Evolutionary conservation across 768 basidiomycete genomes (phyloP), one percentile per base, ranked within the genome.

Genomic region (Boletellus sp.): DNA sequence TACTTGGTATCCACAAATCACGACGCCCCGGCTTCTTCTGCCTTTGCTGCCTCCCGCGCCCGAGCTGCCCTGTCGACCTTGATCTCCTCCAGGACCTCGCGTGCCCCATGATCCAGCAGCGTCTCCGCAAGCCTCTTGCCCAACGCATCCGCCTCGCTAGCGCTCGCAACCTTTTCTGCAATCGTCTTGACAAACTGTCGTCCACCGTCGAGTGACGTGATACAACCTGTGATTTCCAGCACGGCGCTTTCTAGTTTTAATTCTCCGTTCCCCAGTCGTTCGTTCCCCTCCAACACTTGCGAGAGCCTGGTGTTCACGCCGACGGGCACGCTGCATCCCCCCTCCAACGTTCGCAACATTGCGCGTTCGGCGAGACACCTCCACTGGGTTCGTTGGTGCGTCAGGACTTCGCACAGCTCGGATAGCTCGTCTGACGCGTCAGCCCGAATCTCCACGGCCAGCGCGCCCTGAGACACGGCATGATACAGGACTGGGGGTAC

Each of bases 261-360:
- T 16, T 63, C 71, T 0, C 68, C 73, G 22, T 63, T 71, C 41
- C 50, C 52, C 53, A 63, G 45, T 36, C 63, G 63, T 11, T 70
- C 66, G 4, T 64, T 54, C n/a, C 70, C 68, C 34, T 60, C 61
- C 12, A 60, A 59, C 6, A 57, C 54, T 11, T 64, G 61, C 15
- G 68, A 66, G 48, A 87, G 66, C 40, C 65, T 70, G 24, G 81
- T 84, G 44, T 76, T 72, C 24, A 91, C 85, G 4, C 94, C 95
- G 15, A 99, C 94, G 3, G 95, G 95, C 0, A 99, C 94, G 53
- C 90, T 94, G 71, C 96, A 99, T 22, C 96, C 96, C 24, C 96
- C 96, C 69, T 98, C 96, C 45, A 98, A 75, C 20, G 86, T 84
- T n/a, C 86, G 76, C 55, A 98, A 73, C 68, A 89, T 87, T 1